phyloP scores from a whole-genome alignment of 2,329 filamentous ascomycete species.

The Sarocladiaceae sp. region DNA sequence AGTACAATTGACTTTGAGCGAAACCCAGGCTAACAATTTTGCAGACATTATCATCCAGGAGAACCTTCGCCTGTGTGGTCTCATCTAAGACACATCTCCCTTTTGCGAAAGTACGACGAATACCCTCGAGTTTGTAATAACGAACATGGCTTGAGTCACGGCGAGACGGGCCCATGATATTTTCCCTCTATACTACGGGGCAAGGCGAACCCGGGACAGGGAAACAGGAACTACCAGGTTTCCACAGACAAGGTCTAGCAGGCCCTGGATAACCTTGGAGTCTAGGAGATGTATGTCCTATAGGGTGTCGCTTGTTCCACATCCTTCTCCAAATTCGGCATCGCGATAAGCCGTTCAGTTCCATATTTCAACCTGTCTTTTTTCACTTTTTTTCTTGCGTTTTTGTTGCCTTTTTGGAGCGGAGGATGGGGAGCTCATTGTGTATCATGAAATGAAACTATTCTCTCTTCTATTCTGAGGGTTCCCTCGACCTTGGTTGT shows the following conservation, averaged over 20 bases:
- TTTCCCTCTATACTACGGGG: slow-evolving; percentile 14
- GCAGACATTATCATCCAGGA: slow-evolving; percentile 99
- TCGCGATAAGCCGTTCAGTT: not conserved
- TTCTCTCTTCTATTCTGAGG: not conserved
- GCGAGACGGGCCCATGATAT: slow-evolving; percentile 33
- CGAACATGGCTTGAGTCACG: slow-evolving; percentile 32
- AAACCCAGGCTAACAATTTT: slow-evolving; percentile 34
- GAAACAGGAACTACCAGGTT: not conserved
- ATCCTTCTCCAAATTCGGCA: slow-evolving; percentile 1
- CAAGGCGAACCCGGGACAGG: not conserved
- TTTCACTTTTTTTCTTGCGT: not conserved
- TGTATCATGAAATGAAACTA: slow-evolving; percentile 10
- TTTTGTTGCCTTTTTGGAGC: not conserved
- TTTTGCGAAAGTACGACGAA: slow-evolving; percentile 29
- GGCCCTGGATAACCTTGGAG: not conserved
- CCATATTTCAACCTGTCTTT: not conserved
- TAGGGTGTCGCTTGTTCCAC: not conserved
- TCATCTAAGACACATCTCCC: slow-evolving; percentile 67
- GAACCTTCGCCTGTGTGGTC: slow-evolving; percentile 92
- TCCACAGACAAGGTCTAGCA: not conserved
- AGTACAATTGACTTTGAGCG: not conserved
- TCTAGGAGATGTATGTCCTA: not conserved
- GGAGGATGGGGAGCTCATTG: slow-evolving; percentile 4
- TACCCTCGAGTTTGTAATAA: slow-evolving; percentile 38
- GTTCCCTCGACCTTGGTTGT: too few species aligned